Conservation (phyloP, 257 asterid species). For the Fraxinus pennsylvanica region DNA sequence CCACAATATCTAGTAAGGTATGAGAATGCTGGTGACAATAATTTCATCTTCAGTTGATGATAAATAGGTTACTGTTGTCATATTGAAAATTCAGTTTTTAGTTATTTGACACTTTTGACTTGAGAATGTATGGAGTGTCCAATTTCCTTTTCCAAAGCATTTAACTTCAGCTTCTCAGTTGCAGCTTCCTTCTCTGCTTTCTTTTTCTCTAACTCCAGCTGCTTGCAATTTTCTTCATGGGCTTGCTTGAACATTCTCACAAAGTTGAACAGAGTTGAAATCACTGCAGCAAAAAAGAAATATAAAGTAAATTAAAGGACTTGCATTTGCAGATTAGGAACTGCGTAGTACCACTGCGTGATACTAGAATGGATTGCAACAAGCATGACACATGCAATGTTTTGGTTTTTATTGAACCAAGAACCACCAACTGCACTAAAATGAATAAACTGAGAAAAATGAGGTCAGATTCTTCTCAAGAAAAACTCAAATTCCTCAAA, state of each 20-base stretch:
- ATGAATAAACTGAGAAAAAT: background rate
- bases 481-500: background rate
- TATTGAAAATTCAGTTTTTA: background rate
- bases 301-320: background rate
- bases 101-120: conserved; percentile 38
- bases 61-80: background rate
- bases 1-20: conserved; percentile 6
- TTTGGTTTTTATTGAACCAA: background rate
- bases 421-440: background rate
- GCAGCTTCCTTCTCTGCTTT: conserved; percentile 90
- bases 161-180: conserved; percentile 46
- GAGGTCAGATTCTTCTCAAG: conserved; percentile 8
- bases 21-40: background rate
- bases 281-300: conserved; percentile 42
- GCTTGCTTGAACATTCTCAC: conserved; percentile 83
- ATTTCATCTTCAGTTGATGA: background rate
- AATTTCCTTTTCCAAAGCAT: conserved; percentile 39
- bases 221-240: conserved; percentile 85
- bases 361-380: background rate
- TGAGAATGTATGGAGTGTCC: conserved; percentile 40
- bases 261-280: conserved; percentile 74
- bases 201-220: conserved; percentile 72
- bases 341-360: background rate
- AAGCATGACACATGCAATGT: conserved; percentile 1
- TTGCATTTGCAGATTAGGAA: background rate